phyloP scores from a whole-genome alignment of 768 basidiomycete genomes.

The Psilocybe cyanescens region DNA sequence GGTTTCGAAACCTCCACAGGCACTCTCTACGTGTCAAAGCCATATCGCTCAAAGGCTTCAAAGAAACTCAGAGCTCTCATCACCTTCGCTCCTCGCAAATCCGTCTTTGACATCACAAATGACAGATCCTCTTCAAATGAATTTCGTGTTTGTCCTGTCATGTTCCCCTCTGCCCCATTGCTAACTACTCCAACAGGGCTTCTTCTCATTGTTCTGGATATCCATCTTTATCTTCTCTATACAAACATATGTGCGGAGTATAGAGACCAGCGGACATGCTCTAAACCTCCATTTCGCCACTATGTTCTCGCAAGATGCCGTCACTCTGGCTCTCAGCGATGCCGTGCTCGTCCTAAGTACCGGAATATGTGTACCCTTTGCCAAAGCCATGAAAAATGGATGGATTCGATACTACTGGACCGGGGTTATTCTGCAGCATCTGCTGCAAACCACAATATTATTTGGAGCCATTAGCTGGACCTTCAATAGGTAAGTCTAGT shows the following conservation, averaged over 20 bases:
- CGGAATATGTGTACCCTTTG: constrained; percentile 81
- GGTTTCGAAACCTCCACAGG: constrained; percentile 61
- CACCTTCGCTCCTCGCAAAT: constrained; percentile 86
- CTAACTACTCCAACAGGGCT: constrained; percentile 58
- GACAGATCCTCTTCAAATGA: constrained; percentile 76
- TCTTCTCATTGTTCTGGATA: constrained; percentile 95
- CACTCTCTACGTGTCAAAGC: constrained; percentile 75
- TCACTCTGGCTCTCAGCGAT: constrained; percentile 84
- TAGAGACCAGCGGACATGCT: constrained; percentile 78
- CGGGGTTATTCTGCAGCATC: constrained; percentile 80
- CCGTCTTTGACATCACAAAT: constrained; percentile 84
- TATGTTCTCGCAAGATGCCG: constrained; percentile 86
- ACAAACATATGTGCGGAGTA: constrained; percentile 75
- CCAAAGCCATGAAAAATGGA: constrained; percentile 72
- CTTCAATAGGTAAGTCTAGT: constrained; percentile 65
- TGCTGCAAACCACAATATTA: constrained; percentile 76
- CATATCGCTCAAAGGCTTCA: constrained; percentile 71
- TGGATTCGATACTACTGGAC: constrained; percentile 84
- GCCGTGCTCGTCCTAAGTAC: constrained; percentile 79
- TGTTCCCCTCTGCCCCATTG: background rate
- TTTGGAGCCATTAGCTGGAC: constrained; percentile 85
- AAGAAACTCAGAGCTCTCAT: constrained; percentile 84
- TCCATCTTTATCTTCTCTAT: constrained; percentile 83
- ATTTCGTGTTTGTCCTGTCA: constrained; percentile 64
- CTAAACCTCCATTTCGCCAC: constrained; percentile 81